phyloP scores from a whole-genome alignment of 164 flowering plant species.

The Chimonanthus salicifolius region DNA sequence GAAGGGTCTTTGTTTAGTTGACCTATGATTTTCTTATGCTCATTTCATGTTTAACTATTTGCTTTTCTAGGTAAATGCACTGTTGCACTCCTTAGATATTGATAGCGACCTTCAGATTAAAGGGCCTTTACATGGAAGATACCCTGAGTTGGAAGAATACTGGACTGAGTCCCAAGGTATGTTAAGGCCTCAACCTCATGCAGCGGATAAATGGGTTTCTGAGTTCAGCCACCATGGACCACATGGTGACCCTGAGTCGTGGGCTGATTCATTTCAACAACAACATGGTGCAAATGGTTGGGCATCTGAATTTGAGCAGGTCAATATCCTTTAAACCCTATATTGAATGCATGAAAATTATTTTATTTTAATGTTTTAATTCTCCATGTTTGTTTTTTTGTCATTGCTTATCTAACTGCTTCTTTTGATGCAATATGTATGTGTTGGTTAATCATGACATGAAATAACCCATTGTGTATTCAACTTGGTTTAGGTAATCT shows the following conservation, averaged over 20 bases:
- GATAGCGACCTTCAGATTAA: slow-evolving; percentile 52
- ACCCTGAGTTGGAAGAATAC: slow-evolving; percentile 68
- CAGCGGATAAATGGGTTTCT: slow-evolving; percentile 65
- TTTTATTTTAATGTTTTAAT: too few relatives aligned
- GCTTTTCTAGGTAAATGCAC: slow-evolving; percentile 65
- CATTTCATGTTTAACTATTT: neutral
- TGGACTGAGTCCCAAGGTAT: slow-evolving; percentile 89
- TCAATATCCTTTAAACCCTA: slow-evolving; percentile 17
- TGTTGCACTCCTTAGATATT: slow-evolving; percentile 78
- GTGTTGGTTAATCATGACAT: neutral
- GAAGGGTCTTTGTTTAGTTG: neutral
- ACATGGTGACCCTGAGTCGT: slow-evolving; percentile 49
- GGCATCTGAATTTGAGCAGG: slow-evolving; percentile 96
- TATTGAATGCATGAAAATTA: neutral
- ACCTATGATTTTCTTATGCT: neutral
- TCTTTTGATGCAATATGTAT: neutral
- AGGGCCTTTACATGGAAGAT: slow-evolving; percentile 61
- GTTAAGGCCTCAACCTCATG: slow-evolving; percentile 31
- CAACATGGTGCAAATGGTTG: slow-evolving; percentile 85
- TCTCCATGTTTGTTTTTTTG: neutral
- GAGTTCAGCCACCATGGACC: slow-evolving; percentile 53
- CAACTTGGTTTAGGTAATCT: neutral
- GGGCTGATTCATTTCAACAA: slow-evolving; percentile 79
- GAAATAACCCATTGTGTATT: neutral
- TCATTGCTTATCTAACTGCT: neutral